phyloP scores from a whole-genome alignment of 352 stramenopile species.

The Hyaloperonospora brassicae region DNA sequence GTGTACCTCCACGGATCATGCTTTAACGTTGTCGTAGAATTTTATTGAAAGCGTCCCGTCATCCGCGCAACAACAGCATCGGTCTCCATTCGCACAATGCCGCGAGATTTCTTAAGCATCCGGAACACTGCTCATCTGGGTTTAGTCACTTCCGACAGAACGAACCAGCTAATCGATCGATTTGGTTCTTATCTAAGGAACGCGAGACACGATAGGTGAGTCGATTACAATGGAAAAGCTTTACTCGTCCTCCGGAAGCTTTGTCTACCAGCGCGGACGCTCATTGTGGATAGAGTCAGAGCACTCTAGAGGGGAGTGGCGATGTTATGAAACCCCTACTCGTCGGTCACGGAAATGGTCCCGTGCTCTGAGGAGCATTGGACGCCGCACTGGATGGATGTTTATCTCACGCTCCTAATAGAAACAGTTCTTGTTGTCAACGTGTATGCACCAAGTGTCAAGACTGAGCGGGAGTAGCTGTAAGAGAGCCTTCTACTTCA shows the following conservation, averaged over 20 bases:
- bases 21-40: no score
- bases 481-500: neutral
- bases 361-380: neutral
- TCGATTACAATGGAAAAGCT: neutral
- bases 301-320: neutral
- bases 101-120: neutral
- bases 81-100: neutral
- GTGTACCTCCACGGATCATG: no score
- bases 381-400: neutral
- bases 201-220: neutral
- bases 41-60: no score
- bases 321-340: neutral
- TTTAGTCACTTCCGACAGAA: neutral
- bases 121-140: neutral
- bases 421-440: no score
- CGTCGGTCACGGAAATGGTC: neutral
- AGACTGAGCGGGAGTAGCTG: neutral
- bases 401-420: neutral
- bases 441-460: neutral
- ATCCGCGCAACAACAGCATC: neutral
- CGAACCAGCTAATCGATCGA: no score
- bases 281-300: neutral
- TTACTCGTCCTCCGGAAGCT: neutral
- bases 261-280: neutral
- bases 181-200: neutral